phyloP scores from a whole-genome alignment of 345 rosid genomes.

The Bruguiera gymnorhiza region DNA sequence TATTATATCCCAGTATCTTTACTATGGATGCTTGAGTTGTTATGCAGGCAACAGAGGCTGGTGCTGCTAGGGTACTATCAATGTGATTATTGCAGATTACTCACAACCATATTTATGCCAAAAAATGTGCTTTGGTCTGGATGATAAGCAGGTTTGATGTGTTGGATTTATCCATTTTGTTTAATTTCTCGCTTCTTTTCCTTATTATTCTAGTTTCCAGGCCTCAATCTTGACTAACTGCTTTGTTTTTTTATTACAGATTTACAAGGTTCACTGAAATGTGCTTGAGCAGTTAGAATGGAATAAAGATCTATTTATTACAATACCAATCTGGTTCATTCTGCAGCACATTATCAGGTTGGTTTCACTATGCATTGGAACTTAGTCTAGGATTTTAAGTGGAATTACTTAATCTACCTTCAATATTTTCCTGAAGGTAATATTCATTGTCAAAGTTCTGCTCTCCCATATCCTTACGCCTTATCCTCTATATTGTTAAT shows the following conservation, averaged over 20 bases:
- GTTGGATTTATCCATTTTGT: slow-evolving; percentile 17
- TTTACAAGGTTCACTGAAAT: slow-evolving; percentile 37
- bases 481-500: no score
- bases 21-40: neutral
- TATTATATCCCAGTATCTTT: neutral
- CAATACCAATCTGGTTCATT: no score
- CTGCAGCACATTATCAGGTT: no score
- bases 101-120: slow-evolving; percentile 45
- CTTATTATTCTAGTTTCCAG: slow-evolving; percentile 6
- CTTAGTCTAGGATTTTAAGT: no score
- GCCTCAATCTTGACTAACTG: slow-evolving; percentile 23
- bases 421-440: no score
- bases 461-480: no score
- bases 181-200: slow-evolving; percentile 7
- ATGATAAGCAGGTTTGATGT: slow-evolving; percentile 68
- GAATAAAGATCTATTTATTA: no score
- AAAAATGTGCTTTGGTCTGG: slow-evolving; percentile 60
- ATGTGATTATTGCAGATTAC: slow-evolving; percentile 44
- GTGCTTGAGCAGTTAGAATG: slow-evolving; percentile 40
- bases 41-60: slow-evolving; percentile 65
- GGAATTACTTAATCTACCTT: no score
- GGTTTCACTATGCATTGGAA: no score
- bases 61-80: slow-evolving; percentile 63
- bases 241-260: neutral
- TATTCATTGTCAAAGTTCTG: no score